Evolutionary conservation across 75 land plant species (phyloP).

Genomic region (Pseudotsuga menziesii): DNA sequence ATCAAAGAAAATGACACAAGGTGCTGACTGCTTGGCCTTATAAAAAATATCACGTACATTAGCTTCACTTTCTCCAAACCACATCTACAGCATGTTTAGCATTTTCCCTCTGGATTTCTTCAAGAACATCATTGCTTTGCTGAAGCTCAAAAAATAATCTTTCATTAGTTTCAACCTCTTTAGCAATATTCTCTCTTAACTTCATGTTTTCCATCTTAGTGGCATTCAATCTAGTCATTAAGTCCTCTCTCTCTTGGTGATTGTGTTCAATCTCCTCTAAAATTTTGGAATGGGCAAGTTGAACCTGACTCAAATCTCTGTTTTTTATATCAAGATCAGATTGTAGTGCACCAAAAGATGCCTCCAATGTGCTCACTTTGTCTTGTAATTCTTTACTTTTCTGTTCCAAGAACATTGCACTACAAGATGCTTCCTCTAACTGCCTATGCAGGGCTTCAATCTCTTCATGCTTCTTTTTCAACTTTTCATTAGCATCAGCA

Average conservation of each 20-base stretch:
- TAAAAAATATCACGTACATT: too few species aligned
- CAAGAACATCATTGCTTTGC: constrained; percentile 12
- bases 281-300: constrained; percentile 20
- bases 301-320: constrained; percentile 13
- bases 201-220: constrained; percentile 26
- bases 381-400: constrained; percentile 24
- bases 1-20: too few species aligned
- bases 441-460: constrained; percentile 13
- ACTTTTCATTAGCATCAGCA: constrained; percentile 12
- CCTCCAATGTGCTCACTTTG: constrained; percentile 18
- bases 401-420: background rate
- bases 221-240: constrained; percentile 6
- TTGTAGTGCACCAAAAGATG: constrained; percentile 14
- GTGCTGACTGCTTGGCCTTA: too few species aligned
- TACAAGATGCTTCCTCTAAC: constrained; percentile 12
- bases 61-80: too few species aligned
- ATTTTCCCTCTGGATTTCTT: constrained; percentile 9
- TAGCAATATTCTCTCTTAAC: constrained; percentile 5
- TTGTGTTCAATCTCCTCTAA: constrained; percentile 23
- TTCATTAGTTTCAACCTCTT: background rate
- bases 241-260: constrained; percentile 9
- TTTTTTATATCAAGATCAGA: constrained; percentile 21
- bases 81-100: background rate
- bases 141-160: constrained; percentile 9
- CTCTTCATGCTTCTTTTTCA: constrained; percentile 17